Evolutionary conservation across 2,329 filamentous ascomycete species (phyloP), one percentile per base, ranked within the genome.

Genomic region (Nannizziopsis arthrosporioides): DNA sequence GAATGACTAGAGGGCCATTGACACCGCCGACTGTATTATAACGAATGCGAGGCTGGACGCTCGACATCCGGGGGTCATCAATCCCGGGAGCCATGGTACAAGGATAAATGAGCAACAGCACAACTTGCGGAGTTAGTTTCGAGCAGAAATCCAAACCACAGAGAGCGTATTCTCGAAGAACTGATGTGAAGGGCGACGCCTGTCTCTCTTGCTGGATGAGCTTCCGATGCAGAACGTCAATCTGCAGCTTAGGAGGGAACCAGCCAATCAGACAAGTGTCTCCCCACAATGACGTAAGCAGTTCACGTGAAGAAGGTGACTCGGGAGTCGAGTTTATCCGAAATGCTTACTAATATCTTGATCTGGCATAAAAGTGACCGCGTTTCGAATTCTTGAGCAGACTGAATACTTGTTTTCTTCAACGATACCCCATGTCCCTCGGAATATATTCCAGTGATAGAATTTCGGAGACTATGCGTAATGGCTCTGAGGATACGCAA

Each of bases 11-110:
- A 61, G 92, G 92, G 51, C 92, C 92, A 73, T 98, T 98, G 71
- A 98, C 83, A 74, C 90, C 90, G 64, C 88, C 86, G 65, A 98
- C 88, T 60, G 92, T 98, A 75, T 98, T 98, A 80, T 98, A 98
- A 63, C 84, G 82, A 71, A 96, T 77, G 65, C 81, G 74, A 58
- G 82, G 82, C 64, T 80, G 77, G 65, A 85, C 70, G 59, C 65
- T 64, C 55, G 63, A 64, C 69, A 73, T 72, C 58, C 69, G 66
- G 52, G 65, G 66, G 53, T 71, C 69, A 55, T 67, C 57, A 42
- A 68, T 60, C 41, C 65, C 66, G 55, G 61, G 56, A 47, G 66
- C 61, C 67, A 68, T 68, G 60, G 50, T 56, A 48, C 14, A 37
- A 12, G 12, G 32, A 19, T 15, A 15, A 19, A 10, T 19, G 11